Evolutionary conservation across 257 asterid genomes (phyloP).

Genomic region (Solanum phureja): DNA sequence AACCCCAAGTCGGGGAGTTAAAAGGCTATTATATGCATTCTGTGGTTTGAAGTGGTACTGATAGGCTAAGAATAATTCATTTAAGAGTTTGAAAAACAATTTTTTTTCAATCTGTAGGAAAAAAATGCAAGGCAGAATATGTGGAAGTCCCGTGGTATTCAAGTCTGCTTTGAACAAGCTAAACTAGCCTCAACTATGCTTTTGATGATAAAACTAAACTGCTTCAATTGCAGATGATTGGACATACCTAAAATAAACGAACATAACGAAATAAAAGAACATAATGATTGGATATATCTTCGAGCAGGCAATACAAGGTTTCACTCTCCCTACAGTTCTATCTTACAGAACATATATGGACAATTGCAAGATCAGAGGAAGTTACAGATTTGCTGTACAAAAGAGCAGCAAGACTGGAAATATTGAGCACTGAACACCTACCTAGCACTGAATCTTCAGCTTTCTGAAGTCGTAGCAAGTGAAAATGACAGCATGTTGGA

Average conservation of each 20-base stretch:
- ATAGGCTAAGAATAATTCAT: not conserved
- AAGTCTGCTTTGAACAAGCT: not conserved
- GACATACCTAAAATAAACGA: not conserved
- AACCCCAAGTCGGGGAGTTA: not conserved
- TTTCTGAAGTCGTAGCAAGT: not conserved
- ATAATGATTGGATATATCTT: not conserved
- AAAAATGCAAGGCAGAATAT: not conserved
- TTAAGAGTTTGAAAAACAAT: not conserved
- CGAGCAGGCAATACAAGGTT: not conserved
- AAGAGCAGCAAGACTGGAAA: not conserved
- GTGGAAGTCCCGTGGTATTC: not conserved
- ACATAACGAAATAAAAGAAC: not conserved
- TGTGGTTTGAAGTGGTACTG: not conserved
- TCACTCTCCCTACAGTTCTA: not conserved
- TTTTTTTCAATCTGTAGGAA: not conserved
- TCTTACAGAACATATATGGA: not conserved
- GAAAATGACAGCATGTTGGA: not conserved
- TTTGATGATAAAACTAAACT: not conserved
- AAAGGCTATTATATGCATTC: not conserved
- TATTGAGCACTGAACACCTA: not conserved
- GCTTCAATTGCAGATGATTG: not conserved
- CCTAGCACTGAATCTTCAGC: not conserved
- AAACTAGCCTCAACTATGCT: not conserved
- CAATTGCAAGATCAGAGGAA: conserved; percentile 3
- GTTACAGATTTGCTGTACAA: conserved; percentile 12